Percentiles rank a stretch among this genome's conserved stretches.
These are phyloP conservation scores for Macadamia tetraphylla DNA, from an alignment of 164 flowering plant species.

Conservation along the genomic window DNA sequence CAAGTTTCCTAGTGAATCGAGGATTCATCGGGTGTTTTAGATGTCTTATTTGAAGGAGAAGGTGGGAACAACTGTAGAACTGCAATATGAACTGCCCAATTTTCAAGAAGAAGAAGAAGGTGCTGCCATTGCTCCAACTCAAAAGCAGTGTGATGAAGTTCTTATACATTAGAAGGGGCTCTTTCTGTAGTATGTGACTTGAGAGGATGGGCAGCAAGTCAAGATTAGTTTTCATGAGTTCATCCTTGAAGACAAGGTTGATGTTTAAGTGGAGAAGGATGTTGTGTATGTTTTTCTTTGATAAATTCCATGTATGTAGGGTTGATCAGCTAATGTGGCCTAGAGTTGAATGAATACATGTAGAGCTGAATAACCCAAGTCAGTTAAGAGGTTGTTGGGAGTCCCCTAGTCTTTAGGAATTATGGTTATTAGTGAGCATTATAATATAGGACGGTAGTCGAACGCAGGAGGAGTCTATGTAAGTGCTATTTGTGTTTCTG, in stretches of 20 bases:
- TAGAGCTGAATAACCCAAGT: too few relatives aligned
- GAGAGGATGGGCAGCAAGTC: not conserved
- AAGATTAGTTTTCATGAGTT: not conserved
- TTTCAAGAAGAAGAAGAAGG: not conserved
- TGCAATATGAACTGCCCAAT: constrained; percentile 1
- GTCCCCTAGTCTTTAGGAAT: too few relatives aligned
- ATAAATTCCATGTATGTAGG: too few relatives aligned
- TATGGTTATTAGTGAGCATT: too few relatives aligned
- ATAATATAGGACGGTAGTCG: too few relatives aligned
- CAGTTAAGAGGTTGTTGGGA: too few relatives aligned
- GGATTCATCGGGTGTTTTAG: not conserved
- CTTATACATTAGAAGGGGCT: not conserved
- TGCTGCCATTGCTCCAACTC: not conserved
- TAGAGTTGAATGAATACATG: too few relatives aligned
- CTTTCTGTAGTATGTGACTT: not conserved
- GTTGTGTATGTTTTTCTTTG: too few relatives aligned
- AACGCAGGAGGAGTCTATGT: too few relatives aligned
- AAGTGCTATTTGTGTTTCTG: too few relatives aligned
- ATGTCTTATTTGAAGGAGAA: not conserved
- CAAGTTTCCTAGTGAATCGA: not conserved
- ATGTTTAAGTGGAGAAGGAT: too few relatives aligned
- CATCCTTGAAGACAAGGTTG: not conserved
- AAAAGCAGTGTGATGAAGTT: not conserved
- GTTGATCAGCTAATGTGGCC: too few relatives aligned
- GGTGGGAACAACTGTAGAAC: not conserved